Conservation (phyloP, 2,329 filamentous ascomycete genomes). For the Ophiocordyceps australis region DNA sequence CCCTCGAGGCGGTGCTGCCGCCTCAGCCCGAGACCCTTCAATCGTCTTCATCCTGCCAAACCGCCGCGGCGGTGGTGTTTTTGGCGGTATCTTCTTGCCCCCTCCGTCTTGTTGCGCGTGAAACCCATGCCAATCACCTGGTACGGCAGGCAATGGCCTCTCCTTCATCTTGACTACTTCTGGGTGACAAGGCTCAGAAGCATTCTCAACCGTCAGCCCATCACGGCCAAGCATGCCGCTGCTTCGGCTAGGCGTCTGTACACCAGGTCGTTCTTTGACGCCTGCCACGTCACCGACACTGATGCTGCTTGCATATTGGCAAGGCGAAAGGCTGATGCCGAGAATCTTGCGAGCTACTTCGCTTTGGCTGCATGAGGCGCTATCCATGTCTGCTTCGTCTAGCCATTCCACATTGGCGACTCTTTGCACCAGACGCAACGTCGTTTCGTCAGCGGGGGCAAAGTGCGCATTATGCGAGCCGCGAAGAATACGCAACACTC, state of each 20-base stretch:
- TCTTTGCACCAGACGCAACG: slow-evolving; percentile 57
- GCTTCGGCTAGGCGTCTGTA: slow-evolving; percentile 59
- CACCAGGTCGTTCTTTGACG: slow-evolving; percentile 65
- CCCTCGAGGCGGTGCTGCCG: no score
- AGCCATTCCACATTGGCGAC: slow-evolving; percentile 59
- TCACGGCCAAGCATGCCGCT: no score
- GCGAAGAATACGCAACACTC: slow-evolving; percentile 52
- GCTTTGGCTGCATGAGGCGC: slow-evolving; percentile 15
- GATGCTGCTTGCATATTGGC: slow-evolving; percentile 50
- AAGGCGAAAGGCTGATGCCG: slow-evolving; percentile 51
- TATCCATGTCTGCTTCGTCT: slow-evolving; percentile 17
- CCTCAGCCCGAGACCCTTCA: no score
- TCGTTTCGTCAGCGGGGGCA: slow-evolving; percentile 65
- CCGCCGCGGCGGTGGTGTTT: slow-evolving; percentile 26
- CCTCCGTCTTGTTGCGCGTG: slow-evolving; percentile 10
- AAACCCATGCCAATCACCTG: slow-evolving; percentile 34
- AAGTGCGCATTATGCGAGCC: slow-evolving; percentile 55
- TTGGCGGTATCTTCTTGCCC: slow-evolving; percentile 22
- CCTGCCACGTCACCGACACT: slow-evolving; percentile 65
- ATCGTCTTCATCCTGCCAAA: slow-evolving; percentile 20
- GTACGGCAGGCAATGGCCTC: slow-evolving; percentile 34
- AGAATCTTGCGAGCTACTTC: slow-evolving; percentile 40
- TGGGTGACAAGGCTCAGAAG: no score
- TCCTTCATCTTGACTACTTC: slow-evolving; percentile 16
- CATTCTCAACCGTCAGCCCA: no score